Conservation (phyloP, 1,139 yeast genomes). For the Eremothecium sinecaudum region DNA sequence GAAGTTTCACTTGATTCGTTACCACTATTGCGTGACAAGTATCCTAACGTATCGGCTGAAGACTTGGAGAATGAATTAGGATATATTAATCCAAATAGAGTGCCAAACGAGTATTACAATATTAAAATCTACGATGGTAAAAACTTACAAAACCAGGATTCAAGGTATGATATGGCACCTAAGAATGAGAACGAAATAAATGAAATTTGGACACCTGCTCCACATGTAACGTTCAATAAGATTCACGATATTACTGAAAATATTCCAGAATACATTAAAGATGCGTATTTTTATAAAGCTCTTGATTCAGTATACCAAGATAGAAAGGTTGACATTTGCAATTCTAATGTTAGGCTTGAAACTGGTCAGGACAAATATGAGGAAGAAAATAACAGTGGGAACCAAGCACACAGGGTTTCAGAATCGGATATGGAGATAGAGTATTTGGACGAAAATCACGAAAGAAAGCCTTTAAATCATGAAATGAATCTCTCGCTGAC, state of each 20-base stretch:
- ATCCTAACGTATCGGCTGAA: conserved; percentile 13
- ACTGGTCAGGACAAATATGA: background rate
- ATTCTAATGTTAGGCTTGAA: background rate
- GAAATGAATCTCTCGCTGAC: background rate
- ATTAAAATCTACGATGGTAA: conserved; percentile 33
- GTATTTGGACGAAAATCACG: background rate
- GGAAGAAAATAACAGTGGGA: background rate
- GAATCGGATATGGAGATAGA: conserved; percentile 5
- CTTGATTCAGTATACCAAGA: background rate
- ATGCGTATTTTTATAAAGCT: conserved; percentile 19
- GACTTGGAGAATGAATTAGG: conserved; percentile 11
- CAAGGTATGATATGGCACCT: background rate
- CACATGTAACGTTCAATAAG: conserved; percentile 13
- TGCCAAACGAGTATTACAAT: conserved; percentile 32
- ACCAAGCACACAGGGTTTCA: background rate
- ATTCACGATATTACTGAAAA: conserved; percentile 15
- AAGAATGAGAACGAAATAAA: background rate
- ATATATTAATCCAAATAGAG: conserved; percentile 15
- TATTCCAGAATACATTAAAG: conserved; percentile 19
- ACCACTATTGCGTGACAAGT: conserved; percentile 19
- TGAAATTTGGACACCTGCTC: conserved; percentile 36
- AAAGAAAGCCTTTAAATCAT: background rate
- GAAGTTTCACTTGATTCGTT: conserved; percentile 10
- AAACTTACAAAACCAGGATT: background rate
- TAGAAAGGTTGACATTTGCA: background rate